Evolutionary conservation across 1,284 basidiomycete species (phyloP).

Genomic region (Boletus subluridellus): DNA sequence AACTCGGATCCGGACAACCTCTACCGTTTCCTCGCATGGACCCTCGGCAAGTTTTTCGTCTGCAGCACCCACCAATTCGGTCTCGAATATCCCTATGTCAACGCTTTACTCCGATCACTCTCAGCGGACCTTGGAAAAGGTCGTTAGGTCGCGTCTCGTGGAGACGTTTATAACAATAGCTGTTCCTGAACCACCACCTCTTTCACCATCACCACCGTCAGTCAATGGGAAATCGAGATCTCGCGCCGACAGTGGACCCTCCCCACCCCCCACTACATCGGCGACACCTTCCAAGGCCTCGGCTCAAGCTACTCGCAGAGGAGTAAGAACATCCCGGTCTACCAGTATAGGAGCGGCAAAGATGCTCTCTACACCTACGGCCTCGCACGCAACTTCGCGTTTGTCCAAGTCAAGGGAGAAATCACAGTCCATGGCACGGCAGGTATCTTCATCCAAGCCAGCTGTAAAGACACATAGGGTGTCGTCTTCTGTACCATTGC

Average conservation of each 20-base stretch:
- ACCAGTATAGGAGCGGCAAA: constrained; percentile 21
- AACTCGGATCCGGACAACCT: constrained; percentile 47
- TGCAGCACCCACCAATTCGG: not conserved
- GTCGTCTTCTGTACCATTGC: constrained; percentile 26
- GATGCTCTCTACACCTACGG: constrained; percentile 3
- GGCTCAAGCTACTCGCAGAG: constrained; percentile 15
- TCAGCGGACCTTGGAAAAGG: constrained; percentile 62
- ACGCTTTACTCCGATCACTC: constrained; percentile 53
- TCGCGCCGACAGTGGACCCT: constrained; percentile 28
- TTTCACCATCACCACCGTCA: constrained; percentile 14
- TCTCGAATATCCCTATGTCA: constrained; percentile 19
- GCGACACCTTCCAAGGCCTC: constrained; percentile 1
- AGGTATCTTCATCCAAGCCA: constrained; percentile 17
- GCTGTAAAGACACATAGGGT: constrained; percentile 22
- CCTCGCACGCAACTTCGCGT: constrained; percentile 9
- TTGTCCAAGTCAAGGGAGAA: constrained; percentile 16
- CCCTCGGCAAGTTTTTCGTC: constrained; percentile 16
- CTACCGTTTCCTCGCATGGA: constrained; percentile 46
- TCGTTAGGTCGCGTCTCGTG: constrained; percentile 70
- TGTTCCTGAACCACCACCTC: constrained; percentile 31
- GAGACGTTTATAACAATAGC: constrained; percentile 71
- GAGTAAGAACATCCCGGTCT: constrained; percentile 8
- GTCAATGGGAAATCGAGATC: constrained; percentile 23
- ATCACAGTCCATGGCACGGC: constrained; percentile 18
- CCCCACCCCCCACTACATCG: not conserved